A percentile compares a stretch with the other conserved stretches of the same genome.
Conservation (phyloP, 192 early-diverging fungal species). For the Podila verticillata region DNA sequence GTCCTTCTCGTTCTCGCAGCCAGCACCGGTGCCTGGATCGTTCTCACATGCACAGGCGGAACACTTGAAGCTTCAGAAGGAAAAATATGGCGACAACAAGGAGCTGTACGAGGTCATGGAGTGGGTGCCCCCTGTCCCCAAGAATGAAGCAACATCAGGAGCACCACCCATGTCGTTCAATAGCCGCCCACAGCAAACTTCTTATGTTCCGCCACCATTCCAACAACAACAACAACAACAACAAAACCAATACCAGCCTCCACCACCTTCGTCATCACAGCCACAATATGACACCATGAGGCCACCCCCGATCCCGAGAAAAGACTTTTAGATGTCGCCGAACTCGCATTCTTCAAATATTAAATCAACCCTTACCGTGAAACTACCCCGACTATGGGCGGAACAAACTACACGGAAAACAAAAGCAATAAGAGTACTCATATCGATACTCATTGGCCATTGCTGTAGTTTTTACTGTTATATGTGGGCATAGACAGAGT, state of each 20-base stretch:
- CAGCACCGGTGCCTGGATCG: slow-evolving; percentile 23
- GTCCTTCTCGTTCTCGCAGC: neutral
- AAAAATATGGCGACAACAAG: slow-evolving; percentile 33
- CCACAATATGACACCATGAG: neutral
- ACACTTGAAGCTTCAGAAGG: slow-evolving; percentile 24
- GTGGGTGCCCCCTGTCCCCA: slow-evolving; percentile 16
- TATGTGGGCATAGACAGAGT: too few relatives aligned
- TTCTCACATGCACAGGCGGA: slow-evolving; percentile 44
- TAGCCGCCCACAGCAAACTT: neutral
- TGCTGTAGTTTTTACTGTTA: too few relatives aligned
- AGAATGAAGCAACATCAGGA: neutral
- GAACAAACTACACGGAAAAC: too few relatives aligned
- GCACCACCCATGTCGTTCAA: neutral
- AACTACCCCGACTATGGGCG: too few relatives aligned
- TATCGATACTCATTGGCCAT: too few relatives aligned
- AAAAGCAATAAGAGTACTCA: too few relatives aligned
- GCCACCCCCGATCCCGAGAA: neutral
- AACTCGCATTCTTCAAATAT: too few relatives aligned
- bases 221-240: neutral
- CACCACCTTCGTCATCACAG: neutral
- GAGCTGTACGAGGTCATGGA: slow-evolving; percentile 36
- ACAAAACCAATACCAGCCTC: neutral
- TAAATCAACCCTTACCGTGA: too few relatives aligned
- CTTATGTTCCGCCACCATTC: neutral
- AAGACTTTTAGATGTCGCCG: too few relatives aligned